Percentiles rank a stretch among this genome's conserved stretches.
phyloP scores from a whole-genome alignment of 257 asterid species.

The Solanum bukasovii region DNA sequence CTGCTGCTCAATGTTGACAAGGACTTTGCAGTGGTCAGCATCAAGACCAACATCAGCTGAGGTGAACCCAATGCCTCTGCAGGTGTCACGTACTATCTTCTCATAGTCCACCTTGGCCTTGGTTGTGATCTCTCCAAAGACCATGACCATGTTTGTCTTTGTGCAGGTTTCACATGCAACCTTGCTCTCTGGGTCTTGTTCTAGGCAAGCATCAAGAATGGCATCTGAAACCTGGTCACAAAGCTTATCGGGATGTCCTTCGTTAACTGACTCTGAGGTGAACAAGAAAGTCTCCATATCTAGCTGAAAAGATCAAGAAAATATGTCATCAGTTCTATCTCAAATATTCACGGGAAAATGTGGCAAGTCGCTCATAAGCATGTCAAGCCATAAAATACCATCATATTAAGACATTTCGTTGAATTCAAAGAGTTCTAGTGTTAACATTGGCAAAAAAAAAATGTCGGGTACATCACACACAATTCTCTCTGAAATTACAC shows the following conservation, averaged over 20 bases:
- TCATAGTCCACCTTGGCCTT: conserved; percentile 50
- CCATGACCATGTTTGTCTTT: conserved; percentile 56
- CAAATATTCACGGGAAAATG: not conserved
- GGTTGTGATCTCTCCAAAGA: conserved; percentile 63
- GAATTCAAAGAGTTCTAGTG: not conserved
- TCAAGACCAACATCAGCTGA: conserved; percentile 62
- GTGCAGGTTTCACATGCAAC: conserved; percentile 71
- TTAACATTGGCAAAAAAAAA: not conserved
- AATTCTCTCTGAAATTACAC: not conserved
- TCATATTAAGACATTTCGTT: not conserved
- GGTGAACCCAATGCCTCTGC: conserved; percentile 56
- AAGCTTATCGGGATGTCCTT: conserved; percentile 71
- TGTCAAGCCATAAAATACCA: not conserved
- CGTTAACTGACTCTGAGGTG: conserved; percentile 61
- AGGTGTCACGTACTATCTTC: conserved; percentile 59
- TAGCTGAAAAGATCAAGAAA: conserved; percentile 11
- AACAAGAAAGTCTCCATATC: conserved; percentile 42
- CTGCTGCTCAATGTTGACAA: conserved; percentile 55
- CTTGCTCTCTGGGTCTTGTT: conserved; percentile 61
- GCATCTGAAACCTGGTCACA: conserved; percentile 69
- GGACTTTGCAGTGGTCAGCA: conserved; percentile 62
- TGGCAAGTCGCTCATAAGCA: not conserved
- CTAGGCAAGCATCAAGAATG: conserved; percentile 58
- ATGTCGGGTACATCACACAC: not conserved
- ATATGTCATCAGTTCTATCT: not conserved